Evolutionary conservation across 768 basidiomycete genomes (phyloP).

Genomic region (Suillus brevipes): DNA sequence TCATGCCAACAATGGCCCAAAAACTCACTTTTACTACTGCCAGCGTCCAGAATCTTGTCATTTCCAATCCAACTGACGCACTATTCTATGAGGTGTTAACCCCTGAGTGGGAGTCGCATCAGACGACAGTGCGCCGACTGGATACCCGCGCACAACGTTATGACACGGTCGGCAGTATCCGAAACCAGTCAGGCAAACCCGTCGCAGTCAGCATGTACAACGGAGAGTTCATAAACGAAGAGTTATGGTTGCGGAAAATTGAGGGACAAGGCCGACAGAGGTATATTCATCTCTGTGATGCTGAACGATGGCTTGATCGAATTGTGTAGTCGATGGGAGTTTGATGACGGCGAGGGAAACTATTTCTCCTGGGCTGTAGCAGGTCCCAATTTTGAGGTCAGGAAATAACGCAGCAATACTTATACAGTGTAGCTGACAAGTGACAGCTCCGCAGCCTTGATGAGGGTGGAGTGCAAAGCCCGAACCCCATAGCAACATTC

Average conservation of each 20-base stretch:
- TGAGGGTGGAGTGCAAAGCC: conserved; percentile 24
- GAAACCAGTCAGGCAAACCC: conserved; percentile 31
- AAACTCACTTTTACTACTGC: conserved; percentile 40
- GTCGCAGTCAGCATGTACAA: conserved; percentile 32
- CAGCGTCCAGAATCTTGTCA: conserved; percentile 36
- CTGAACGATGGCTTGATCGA: neutral
- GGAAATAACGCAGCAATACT: neutral
- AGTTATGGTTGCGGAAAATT: conserved; percentile 32
- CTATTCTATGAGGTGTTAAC: conserved; percentile 44
- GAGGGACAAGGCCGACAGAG: conserved; percentile 16
- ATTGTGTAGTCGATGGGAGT: conserved; percentile 22
- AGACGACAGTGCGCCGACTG: conserved; percentile 36
- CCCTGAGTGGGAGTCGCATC: conserved; percentile 36
- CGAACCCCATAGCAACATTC: conserved; percentile 35
- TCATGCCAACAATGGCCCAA: conserved; percentile 22
- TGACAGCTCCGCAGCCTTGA: conserved; percentile 29
- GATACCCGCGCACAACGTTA: conserved; percentile 32
- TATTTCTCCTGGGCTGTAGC: conserved; percentile 20
- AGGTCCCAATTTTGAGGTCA: conserved; percentile 16
- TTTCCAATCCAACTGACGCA: conserved; percentile 38
- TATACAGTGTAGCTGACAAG: neutral
- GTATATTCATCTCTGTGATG: conserved; percentile 2
- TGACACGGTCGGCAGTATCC: conserved; percentile 32
- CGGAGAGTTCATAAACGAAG: conserved; percentile 25
- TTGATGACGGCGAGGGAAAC: conserved; percentile 26